Percentiles rank a stretch among this genome's conserved stretches.
Conservation (phyloP, 805 yeast species). For the Suhomyces pyralidae region DNA sequence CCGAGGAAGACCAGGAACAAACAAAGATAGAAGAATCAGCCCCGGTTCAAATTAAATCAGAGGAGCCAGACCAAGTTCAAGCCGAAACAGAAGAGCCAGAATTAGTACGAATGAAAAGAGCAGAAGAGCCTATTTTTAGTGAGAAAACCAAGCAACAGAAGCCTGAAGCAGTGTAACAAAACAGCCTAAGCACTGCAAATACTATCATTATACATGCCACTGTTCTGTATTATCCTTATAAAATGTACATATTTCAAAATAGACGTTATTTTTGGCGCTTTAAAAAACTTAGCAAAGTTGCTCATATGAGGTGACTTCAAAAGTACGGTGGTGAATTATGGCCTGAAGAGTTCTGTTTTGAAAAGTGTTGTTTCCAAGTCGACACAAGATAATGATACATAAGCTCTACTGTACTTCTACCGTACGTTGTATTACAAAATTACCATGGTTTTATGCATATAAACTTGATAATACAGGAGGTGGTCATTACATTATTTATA, state of each 20-base stretch:
- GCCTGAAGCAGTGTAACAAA: neutral
- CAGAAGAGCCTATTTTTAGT: neutral
- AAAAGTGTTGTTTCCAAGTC: too few relatives aligned
- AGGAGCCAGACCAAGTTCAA: neutral
- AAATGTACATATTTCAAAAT: neutral
- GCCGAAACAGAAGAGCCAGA: neutral
- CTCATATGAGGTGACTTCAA: too few relatives aligned
- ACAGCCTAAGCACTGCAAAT: too few relatives aligned
- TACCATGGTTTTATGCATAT: neutral
- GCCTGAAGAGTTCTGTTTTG: too few relatives aligned
- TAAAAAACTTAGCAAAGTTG: too few relatives aligned
- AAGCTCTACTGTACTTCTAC: too few relatives aligned
- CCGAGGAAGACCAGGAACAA: neutral
- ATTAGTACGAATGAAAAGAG: neutral
- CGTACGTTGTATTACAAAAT: too few relatives aligned
- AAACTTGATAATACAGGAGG: neutral
- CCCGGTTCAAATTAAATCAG: neutral
- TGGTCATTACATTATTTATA: neutral
- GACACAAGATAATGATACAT: too few relatives aligned
- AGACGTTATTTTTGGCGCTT: too few relatives aligned
- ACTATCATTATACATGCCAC: too few relatives aligned
- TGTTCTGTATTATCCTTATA: too few relatives aligned
- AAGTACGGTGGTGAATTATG: too few relatives aligned
- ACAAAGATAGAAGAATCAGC: neutral
- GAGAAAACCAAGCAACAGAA: slow-evolving; percentile 1